Base-by-base conservation (phyloP, 495 filamentous ascomycete species). In the Tetracladium marchalianum region DNA sequence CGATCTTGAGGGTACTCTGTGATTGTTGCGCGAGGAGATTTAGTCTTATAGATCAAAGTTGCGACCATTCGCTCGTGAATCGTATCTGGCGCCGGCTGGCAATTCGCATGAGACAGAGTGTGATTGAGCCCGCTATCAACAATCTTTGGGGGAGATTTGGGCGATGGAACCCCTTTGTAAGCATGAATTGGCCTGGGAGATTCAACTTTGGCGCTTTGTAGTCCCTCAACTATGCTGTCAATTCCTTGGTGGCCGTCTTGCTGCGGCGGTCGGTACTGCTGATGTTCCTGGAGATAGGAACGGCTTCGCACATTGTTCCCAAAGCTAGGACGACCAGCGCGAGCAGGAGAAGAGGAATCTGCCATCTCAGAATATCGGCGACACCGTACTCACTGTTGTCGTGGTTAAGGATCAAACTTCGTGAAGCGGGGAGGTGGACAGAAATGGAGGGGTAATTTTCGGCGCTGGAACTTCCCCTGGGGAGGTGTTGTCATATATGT, bases 211-310 rank as follows among this genome's bases (percentile, higher is more conserved):
- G 44, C 11, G 13, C 39, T 35, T 31, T 51, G 52, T 12, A 55
- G 38, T 9, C 52, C 42, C 51, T 77, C 72, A 15, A 77, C 66
- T 12, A 75, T 71, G 22, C 69, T 72, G 49, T 75, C 73, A 41
- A 75, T 75, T 18, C 68, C 70, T 53, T 63, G 68, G 49, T 73
- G 68, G 46, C 59, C 66, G 39, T 76, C 73, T 35, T 56, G 54
- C 48, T 67, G 66, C 11, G 77, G 76, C 10, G 81, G 74, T 43
- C 81, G 83, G 54, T 87, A 87, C 50, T 87, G 82, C 56, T 85
- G 81, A 50, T 85, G 81, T 46, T 85, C 82, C 40, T 77, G 70
- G 32, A 87, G 71, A 62, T 82, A 85, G 31, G 81, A 85, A 54
- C 72, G 73, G 63, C 78, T 81, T 46, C 79, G 75, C 70, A 84